Percentiles rank a stretch among this genome's conserved stretches.
These are phyloP conservation scores for Neonectria magnoliae DNA, from an alignment of 2,329 filamentous ascomycete species.

Conservation along the genomic window DNA sequence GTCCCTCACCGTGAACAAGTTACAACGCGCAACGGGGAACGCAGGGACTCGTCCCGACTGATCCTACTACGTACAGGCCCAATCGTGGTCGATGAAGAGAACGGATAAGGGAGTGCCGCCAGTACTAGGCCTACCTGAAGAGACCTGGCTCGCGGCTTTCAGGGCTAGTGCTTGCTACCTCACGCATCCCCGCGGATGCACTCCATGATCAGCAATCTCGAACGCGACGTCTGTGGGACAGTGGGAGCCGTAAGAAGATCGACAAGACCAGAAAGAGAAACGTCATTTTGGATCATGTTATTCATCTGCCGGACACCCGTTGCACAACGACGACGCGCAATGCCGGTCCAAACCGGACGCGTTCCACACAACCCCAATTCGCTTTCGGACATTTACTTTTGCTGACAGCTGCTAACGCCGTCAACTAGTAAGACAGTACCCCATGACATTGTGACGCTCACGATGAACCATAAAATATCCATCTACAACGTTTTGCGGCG, in stretches of 20 bases:
- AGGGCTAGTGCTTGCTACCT: slow-evolving; percentile 6
- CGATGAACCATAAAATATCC: slow-evolving; percentile 13
- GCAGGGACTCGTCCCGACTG: slow-evolving; percentile 17
- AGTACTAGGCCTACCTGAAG: background rate
- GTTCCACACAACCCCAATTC: slow-evolving; percentile 11
- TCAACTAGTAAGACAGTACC: background rate
- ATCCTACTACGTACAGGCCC: background rate
- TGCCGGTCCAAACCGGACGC: slow-evolving; percentile 15
- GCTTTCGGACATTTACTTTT: slow-evolving; percentile 18
- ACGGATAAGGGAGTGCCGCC: slow-evolving; percentile 2
- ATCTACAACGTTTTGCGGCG: background rate
- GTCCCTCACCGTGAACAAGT: slow-evolving; percentile 2
- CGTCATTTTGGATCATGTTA: slow-evolving; percentile 14
- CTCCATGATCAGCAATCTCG: slow-evolving; percentile 13
- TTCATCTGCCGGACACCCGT: slow-evolving; percentile 12
- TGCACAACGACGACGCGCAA: background rate
- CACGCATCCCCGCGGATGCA: slow-evolving; percentile 1
- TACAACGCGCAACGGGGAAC: slow-evolving; percentile 5
- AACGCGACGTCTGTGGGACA: slow-evolving; percentile 8
- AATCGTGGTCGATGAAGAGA: background rate
- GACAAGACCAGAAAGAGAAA: slow-evolving; percentile 4
- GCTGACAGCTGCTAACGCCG: slow-evolving; percentile 16
- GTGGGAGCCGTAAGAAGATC: slow-evolving; percentile 16
- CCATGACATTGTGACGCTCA: slow-evolving; percentile 7
- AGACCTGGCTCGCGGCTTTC: background rate